These are phyloP conservation scores for Teratosphaeria zuluensis DNA, from an alignment of 2,329 filamentous ascomycete genomes.

Conservation along the genomic window DNA sequence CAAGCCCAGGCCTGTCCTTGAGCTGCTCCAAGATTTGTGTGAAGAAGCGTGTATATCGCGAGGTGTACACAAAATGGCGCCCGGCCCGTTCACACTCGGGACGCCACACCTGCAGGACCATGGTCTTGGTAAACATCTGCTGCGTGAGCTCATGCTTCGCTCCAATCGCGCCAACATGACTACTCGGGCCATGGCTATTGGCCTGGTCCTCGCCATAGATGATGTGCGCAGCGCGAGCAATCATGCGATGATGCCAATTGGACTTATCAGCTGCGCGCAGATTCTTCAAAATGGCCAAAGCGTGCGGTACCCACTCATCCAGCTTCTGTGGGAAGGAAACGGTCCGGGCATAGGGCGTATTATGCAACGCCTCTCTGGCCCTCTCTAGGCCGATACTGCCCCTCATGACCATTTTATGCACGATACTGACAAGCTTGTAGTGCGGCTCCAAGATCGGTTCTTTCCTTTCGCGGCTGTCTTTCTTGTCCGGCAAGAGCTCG, in stretches of 20 bases:
- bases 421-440: constrained; percentile 75
- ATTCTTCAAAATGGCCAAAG: constrained; percentile 51
- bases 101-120: constrained; percentile 91
- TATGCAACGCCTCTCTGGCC: constrained; percentile 41
- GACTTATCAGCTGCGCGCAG: constrained; percentile 69
- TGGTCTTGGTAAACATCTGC: constrained; percentile 87
- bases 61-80: constrained; percentile 84
- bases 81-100: constrained; percentile 78
- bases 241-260: constrained; percentile 91
- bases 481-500: constrained; percentile 43
- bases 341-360: constrained; percentile 47
- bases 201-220: constrained; percentile 44
- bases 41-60: constrained; percentile 77
- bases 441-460: constrained; percentile 85
- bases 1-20: constrained; percentile 65
- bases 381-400: constrained; percentile 32
- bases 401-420: constrained; percentile 66
- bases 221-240: constrained; percentile 59
- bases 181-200: background rate
- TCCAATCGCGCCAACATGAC: constrained; percentile 40
- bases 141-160: constrained; percentile 71
- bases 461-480: constrained; percentile 49
- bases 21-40: constrained; percentile 63
- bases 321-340: constrained; percentile 37
- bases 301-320: constrained; percentile 50